These are phyloP conservation scores for Dittrichia graveolens DNA, from an alignment of 129 eudicot species.

Conservation along the genomic window DNA sequence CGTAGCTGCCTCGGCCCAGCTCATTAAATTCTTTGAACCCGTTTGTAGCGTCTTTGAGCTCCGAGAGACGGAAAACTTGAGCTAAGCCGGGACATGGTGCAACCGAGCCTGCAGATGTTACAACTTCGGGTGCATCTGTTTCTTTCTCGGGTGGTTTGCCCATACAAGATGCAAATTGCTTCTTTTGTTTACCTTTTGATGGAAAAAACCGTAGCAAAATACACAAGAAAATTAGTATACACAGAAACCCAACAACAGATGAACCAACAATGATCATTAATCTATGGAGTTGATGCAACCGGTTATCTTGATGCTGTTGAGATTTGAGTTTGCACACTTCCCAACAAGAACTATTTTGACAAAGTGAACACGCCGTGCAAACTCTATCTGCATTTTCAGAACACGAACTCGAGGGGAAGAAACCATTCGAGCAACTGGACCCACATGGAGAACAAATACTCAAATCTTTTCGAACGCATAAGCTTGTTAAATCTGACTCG, in stretches of 20 bases:
- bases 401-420: slow-evolving; percentile 80
- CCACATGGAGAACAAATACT: slow-evolving; percentile 90
- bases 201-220: slow-evolving; percentile 46
- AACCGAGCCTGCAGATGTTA: slow-evolving; percentile 43
- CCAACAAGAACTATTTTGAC: slow-evolving; percentile 88
- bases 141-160: slow-evolving; percentile 54
- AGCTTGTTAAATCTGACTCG: slow-evolving; percentile 73
- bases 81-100: slow-evolving; percentile 84
- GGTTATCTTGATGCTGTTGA: slow-evolving; percentile 46
- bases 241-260: slow-evolving; percentile 49
- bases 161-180: slow-evolving; percentile 54
- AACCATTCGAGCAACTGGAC: slow-evolving; percentile 70
- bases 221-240: slow-evolving; percentile 56
- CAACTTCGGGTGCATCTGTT: slow-evolving; percentile 43
- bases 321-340: slow-evolving; percentile 63
- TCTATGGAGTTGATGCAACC: slow-evolving; percentile 41
- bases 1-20: slow-evolving; percentile 95
- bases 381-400: slow-evolving; percentile 65
- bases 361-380: slow-evolving; percentile 88
- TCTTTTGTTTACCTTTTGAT: slow-evolving; percentile 49
- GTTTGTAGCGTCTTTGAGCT: slow-evolving; percentile 90
- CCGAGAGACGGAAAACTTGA: slow-evolving; percentile 87
- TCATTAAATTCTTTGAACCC: slow-evolving; percentile 98
- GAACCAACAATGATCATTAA: slow-evolving; percentile 62
- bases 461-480: slow-evolving; percentile 81